Base-by-base conservation (phyloP, 1,284 basidiomycete species). In the Ustilago esculenta region DNA sequence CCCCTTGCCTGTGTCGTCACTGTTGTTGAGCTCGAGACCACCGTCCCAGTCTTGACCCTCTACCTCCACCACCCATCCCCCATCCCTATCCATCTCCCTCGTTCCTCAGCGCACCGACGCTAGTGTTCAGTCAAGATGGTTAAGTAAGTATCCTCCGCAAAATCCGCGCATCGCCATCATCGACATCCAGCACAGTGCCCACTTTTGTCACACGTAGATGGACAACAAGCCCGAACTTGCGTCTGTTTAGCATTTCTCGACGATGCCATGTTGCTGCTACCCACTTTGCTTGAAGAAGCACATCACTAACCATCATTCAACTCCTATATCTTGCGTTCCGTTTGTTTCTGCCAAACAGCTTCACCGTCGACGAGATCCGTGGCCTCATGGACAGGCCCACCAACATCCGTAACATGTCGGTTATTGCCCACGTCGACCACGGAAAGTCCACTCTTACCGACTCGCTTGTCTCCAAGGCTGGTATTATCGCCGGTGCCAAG, bases 371-470 rank as follows among this genome's bases (percentile, higher is more conserved):
- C 73, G 84, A 97, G 87, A 90, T 96, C 83, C 90, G 93, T 83
- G 86, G 73, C 73, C 89, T 95, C 75, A 95, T 95, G 92, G 90
- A 93, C 87, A 63, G 84, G 84, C 88, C 92, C 79, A 92, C 91
- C 71, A 94, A 94, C 85, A 94, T 94, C 48, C 79, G 77, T 68
- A 97, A 97, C 88, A 97, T 97, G 94, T 93, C 91, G 88, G 81
- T 82, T 40, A 82, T 82, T 76, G 81, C 81, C 56, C 81, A 83
- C 82, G 84, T 99, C 89, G 96, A 99, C 85, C 96, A 99, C 87
- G 96, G 96, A 86, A 99, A 99, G 86, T 98, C 96, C 60, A 98
- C 96, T 78, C 90, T 99, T 79, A 97, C 96, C 80, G 96, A 99
- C 85, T 98, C 96, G 49, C 88, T 99, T 56, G 94, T 99, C 81